Evolutionary conservation across 73 alveolate genomes (phyloP).

Genomic region (Tetrahymena elliotti): DNA sequence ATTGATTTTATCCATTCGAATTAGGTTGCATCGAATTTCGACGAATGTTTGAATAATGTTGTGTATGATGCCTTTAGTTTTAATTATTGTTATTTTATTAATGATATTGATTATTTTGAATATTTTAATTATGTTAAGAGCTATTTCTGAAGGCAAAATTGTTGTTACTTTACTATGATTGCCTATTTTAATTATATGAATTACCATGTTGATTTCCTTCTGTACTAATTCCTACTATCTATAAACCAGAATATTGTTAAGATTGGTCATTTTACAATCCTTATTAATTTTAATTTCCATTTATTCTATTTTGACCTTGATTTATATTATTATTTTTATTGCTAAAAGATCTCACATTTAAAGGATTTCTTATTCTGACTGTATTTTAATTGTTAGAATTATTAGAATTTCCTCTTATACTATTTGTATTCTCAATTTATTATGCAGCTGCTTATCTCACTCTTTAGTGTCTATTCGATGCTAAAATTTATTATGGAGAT

Average conservation of each 20-base stretch:
- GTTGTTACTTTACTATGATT: not conserved
- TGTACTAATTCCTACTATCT: not conserved
- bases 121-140: not conserved
- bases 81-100: too few species aligned
- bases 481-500: not conserved
- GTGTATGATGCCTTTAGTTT: too few species aligned
- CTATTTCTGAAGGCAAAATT: not conserved
- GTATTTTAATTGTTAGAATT: not conserved
- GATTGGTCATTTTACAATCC: not conserved
- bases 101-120: too few species aligned
- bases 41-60: not conserved
- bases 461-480: not conserved
- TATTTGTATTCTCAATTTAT: not conserved
- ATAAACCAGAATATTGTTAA: not conserved
- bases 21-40: not conserved
- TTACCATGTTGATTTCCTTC: not conserved
- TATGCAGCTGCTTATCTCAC: not conserved
- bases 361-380: not conserved
- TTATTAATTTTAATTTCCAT: not conserved
- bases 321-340: not conserved
- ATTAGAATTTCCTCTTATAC: not conserved
- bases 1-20: not conserved
- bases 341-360: not conserved
- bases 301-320: not conserved
- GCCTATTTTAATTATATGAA: not conserved